Evolutionary conservation across 2,329 filamentous ascomycete species (phyloP).

Genomic region (Aspergillus sergii): DNA sequence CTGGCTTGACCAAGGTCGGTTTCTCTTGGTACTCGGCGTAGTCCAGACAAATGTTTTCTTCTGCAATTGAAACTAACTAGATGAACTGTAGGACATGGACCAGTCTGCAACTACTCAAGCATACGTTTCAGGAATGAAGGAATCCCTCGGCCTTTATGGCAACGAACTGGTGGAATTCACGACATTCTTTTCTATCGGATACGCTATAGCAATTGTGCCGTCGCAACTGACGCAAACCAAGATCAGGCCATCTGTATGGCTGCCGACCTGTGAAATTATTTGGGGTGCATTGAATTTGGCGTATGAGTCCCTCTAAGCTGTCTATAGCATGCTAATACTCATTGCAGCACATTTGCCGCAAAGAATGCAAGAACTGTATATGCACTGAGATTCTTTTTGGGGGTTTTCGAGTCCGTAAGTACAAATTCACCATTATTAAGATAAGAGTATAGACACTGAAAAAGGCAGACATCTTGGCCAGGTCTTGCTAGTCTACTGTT

Average conservation of each 20-base stretch:
- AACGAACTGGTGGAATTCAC: constrained; percentile 48
- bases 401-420: constrained; percentile 33
- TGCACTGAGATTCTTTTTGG: constrained; percentile 41
- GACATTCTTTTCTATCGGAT: constrained; percentile 44
- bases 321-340: not conserved
- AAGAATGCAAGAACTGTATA: constrained; percentile 37
- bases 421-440: not conserved
- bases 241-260: constrained; percentile 21
- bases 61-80: not conserved
- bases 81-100: constrained; percentile 10
- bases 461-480: constrained; percentile 29
- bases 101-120: constrained; percentile 24
- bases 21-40: not conserved
- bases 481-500: constrained; percentile 28
- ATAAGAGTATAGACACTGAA: not conserved
- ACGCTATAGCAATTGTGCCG: constrained; percentile 38
- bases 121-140: constrained; percentile 44
- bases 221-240: constrained; percentile 22
- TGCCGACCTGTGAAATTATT: constrained; percentile 26
- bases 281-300: constrained; percentile 31
- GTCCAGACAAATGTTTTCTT: not conserved
- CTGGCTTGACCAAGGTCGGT: constrained; percentile 13
- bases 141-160: constrained; percentile 41
- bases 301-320: not conserved
- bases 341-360: constrained; percentile 20